Evolutionary conservation across 164 flowering plant species (phyloP), one percentile per base, ranked within the genome.

Genomic region (Buxus sempervirens): DNA sequence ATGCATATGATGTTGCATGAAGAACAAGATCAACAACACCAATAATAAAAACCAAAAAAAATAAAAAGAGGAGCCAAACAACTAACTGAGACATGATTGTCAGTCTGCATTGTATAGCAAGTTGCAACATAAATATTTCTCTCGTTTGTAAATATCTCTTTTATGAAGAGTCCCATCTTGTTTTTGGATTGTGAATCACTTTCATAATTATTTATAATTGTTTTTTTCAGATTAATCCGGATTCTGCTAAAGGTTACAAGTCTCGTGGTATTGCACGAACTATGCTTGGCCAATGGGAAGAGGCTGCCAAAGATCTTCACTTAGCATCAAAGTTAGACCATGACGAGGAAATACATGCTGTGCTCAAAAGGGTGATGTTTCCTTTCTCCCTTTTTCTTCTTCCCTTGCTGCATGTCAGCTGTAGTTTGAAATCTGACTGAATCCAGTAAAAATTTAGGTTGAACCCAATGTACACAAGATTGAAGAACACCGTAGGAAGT

Each of bases 191-290:
- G 26, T 62, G 26, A 0, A 20, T 28, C 12, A 28, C 18, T 32
- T 32, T 32, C 38, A 32, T 32, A 32, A 54, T n/a, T 19, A 9
- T 48, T 42, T 22, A 22, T 16, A 26, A 38, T 60, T 38, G 15
- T 21, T 57, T 32, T 18, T 72, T 16, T 19, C 88, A 94, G 97
- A 90, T 94, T 22, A 94, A 94, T 69, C 98, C 98, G 4, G 97
- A 94, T 76, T 94, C 98, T 72, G 98, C 98, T 0, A 94, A 94
- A 81, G 97, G 98, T 21, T 90, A 92, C 76, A 95, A 95, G 75
- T 68, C 96, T 25, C 91, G 97, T 59, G 98, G 98, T 67, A 86
- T 94, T 62, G 98, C 98, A 19, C 70, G 79, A 22, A 86, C 96
- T 63, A 77, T 91, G 91, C 98, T 94, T 64, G 97, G 98, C 28